phyloP scores from a whole-genome alignment of 1,284 basidiomycete species.

The Hemileia vastatrix region DNA sequence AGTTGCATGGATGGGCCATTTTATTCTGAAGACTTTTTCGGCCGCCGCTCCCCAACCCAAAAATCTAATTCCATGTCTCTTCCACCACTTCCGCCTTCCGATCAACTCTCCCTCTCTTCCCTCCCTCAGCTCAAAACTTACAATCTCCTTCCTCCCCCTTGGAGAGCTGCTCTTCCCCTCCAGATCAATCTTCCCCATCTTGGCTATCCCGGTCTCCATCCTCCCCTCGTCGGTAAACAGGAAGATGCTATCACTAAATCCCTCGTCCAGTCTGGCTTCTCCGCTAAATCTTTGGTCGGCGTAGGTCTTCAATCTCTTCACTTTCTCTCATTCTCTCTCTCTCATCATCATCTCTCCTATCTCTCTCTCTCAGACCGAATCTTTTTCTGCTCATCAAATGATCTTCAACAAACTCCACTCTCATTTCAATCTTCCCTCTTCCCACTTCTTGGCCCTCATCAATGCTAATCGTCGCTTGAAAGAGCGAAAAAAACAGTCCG shows the following conservation, averaged over 20 bases:
- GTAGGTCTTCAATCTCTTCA: slow-evolving; percentile 47
- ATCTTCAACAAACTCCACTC: slow-evolving; percentile 48
- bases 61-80: no score
- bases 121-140: no score
- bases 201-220: slow-evolving; percentile 75
- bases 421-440: slow-evolving; percentile 49
- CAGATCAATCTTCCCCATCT: slow-evolving; percentile 20
- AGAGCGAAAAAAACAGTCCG: no score
- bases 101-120: no score
- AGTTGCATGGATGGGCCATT: no score
- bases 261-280: slow-evolving; percentile 70
- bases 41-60: no score
- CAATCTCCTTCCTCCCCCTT: slow-evolving; percentile 13
- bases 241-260: slow-evolving; percentile 70
- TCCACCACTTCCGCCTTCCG: no score
- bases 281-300: slow-evolving; percentile 54
- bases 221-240: slow-evolving; percentile 67
- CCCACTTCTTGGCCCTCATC: slow-evolving; percentile 66
- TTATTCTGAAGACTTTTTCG: no score
- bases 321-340: slow-evolving; percentile 42
- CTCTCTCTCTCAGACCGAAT: slow-evolving; percentile 47
- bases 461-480: slow-evolving; percentile 52
- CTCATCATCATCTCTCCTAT: slow-evolving; percentile 36
- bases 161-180: slow-evolving; percentile 21
- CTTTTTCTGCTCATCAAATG: slow-evolving; percentile 52